Percentiles rank a stretch among this genome's conserved stretches.
Evolutionary conservation across 108 stramenopile species (phyloP).

Genomic region (Fistulifera solaris): DNA sequence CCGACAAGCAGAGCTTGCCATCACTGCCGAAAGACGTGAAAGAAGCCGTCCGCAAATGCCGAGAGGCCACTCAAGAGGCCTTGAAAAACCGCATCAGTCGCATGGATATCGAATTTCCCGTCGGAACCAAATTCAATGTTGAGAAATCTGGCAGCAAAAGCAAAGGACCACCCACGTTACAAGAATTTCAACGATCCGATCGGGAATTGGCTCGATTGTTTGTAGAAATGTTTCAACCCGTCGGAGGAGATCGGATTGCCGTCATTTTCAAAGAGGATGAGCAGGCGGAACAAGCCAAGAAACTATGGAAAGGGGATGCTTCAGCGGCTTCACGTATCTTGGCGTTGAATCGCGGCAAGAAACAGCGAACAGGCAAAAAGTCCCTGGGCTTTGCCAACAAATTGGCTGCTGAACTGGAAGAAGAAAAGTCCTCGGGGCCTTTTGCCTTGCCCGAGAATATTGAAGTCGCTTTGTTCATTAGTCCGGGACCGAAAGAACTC

Average conservation of each 20-base stretch:
- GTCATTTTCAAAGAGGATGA: constrained; percentile 54
- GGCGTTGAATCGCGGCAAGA: constrained; percentile 43
- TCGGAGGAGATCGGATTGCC: constrained; percentile 63
- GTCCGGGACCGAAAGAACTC: constrained; percentile 73
- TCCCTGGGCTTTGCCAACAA: constrained; percentile 76
- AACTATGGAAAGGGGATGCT: constrained; percentile 59
- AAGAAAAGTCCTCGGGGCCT: constrained; percentile 26
- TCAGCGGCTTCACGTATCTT: constrained; percentile 51
- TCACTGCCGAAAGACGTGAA: constrained; percentile 67
- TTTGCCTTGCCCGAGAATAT: constrained; percentile 50
- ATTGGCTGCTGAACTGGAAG: constrained; percentile 51
- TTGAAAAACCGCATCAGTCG: constrained; percentile 44
- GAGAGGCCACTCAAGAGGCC: constrained; percentile 60
- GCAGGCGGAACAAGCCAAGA: constrained; percentile 49
- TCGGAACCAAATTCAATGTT: constrained; percentile 76
- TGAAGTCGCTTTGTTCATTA: constrained; percentile 77
- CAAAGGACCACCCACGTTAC: constrained; percentile 32
- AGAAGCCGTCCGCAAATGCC: constrained; percentile 71
- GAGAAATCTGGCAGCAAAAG: constrained; percentile 31
- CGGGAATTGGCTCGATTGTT: constrained; percentile 75
- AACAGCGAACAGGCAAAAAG: constrained; percentile 32
- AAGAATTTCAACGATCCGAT: constrained; percentile 59
- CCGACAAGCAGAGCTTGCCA: neutral
- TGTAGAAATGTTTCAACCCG: constrained; percentile 86
- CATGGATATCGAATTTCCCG: constrained; percentile 77